Evolutionary conservation across 352 stramenopile genomes (phyloP), one percentile per base, ranked within the genome.

Genomic region (Elongisporangium prolatum): DNA sequence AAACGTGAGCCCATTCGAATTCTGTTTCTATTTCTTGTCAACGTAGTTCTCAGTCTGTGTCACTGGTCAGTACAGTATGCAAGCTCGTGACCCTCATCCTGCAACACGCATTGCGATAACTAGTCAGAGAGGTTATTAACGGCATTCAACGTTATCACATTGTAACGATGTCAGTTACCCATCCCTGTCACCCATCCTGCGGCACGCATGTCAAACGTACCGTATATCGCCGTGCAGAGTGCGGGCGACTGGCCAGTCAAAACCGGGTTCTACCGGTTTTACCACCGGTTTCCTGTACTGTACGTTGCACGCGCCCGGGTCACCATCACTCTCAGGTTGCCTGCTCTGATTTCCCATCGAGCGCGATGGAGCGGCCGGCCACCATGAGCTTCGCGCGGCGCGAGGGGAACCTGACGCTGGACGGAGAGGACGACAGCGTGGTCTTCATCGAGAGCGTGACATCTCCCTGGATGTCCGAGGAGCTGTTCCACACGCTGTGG

Each of bases 401-500:
- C 21, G 75, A 88, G 65, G 84, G 72, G 62, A 86, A 83, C 57
- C 54, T 91, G 49, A 91, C 79, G 66, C 74, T 91, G 44, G 75
- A 88, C 40, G 64, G 71, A n/a, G 75, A 84, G n/a, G 73, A 73
- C 18, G 69, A 80, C 48, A 38, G 54, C 47, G 57, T 60, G 28
- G 58, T 86, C 2, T 52, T 69, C 34, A 63, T 79, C 17, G 67
- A 84, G 59, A 57, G 16, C 6, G 55, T 81, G 8, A 58, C 60
- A n/a, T 63, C 78, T 58, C 77, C 75, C 21, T 91, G 78, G 79
- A 89, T 91, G 79, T 67, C 75, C 6, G 60, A 61, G 4, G 82
- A 82, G 59, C 67, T 88, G 21, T 91, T 88, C 68, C 60, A 84
- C 10, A 83, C 72, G 49, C 65, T 91, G 49, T 91, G 82, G 82